Percentiles rank a stretch among this genome's conserved stretches.
These are phyloP conservation scores for Colletotrichum kahawae DNA, from an alignment of 2,329 filamentous ascomycete genomes.

Conservation along the genomic window DNA sequence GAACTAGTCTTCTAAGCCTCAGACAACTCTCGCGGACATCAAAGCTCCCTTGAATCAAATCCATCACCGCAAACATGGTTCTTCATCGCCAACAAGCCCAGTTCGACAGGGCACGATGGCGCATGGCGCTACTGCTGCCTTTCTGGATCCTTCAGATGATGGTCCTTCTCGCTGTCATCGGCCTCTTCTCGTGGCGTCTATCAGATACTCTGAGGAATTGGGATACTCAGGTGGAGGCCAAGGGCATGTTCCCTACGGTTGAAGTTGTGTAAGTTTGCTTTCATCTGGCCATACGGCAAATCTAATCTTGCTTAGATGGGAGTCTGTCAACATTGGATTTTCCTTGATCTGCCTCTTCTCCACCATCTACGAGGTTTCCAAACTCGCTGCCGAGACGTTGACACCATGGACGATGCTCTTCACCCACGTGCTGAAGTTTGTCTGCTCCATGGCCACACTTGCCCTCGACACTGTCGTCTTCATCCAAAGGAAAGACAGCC, in stretches of 20 bases:
- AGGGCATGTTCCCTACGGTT: conserved; percentile 45
- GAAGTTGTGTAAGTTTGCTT: conserved; percentile 54
- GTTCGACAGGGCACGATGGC: conserved; percentile 58
- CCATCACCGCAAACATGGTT: conserved; percentile 34
- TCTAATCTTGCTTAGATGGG: conserved; percentile 48
- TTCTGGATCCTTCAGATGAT: conserved; percentile 55
- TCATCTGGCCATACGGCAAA: neutral
- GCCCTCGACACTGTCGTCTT: conserved; percentile 59
- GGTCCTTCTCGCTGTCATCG: conserved; percentile 51
- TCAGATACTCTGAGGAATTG: conserved; percentile 49
- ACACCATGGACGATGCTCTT: conserved; percentile 61
- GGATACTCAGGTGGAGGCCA: conserved; percentile 40
- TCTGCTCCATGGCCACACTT: conserved; percentile 50
- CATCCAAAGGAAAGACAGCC: conserved; percentile 44
- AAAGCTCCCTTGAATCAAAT: neutral
- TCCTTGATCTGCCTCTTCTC: conserved; percentile 51
- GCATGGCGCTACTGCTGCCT: conserved; percentile 50
- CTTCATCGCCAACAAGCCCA: conserved; percentile 56
- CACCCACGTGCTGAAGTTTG: conserved; percentile 54
- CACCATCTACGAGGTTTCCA: conserved; percentile 52
- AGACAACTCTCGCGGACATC: neutral
- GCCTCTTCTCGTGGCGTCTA: conserved; percentile 58
- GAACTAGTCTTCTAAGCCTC: neutral
- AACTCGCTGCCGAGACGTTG: conserved; percentile 52
- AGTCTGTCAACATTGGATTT: conserved; percentile 55